Conservation (phyloP, 140 eudicot species). For the Stevia rebaudiana region DNA sequence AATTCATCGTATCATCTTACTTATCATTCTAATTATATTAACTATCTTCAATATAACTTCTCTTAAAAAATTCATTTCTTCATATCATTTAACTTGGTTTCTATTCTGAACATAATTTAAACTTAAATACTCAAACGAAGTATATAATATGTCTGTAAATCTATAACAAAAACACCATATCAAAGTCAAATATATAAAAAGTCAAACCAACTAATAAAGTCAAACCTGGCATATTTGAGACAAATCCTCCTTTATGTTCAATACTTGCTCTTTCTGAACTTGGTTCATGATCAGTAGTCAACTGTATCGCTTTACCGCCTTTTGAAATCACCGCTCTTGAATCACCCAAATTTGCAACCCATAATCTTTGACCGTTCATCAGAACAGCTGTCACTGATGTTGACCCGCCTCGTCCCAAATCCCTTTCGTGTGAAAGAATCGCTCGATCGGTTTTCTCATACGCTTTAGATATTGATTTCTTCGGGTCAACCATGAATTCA, state of each 20-base stretch:
- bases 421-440: slow-evolving; percentile 54
- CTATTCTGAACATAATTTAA: no score
- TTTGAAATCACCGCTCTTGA: slow-evolving; percentile 41
- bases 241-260: slow-evolving; percentile 71
- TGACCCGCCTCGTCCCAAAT: slow-evolving; percentile 66
- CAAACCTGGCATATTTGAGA: slow-evolving; percentile 80
- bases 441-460: slow-evolving; percentile 62
- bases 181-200: neutral
- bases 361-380: slow-evolving; percentile 40
- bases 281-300: slow-evolving; percentile 71
- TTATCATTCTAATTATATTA: no score
- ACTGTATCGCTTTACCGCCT: slow-evolving; percentile 56
- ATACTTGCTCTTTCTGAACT: slow-evolving; percentile 54
- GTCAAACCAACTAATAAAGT: neutral
- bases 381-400: slow-evolving; percentile 67
- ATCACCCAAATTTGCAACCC: no score
- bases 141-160: neutral
- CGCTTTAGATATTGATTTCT: slow-evolving; percentile 45
- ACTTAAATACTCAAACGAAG: no score
- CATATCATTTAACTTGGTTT: no score
- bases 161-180: neutral
- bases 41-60: no score
- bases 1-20: no score
- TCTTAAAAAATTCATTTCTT: no score
- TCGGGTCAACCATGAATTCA: slow-evolving; percentile 57